Evolutionary conservation across 805 yeast genomes (phyloP).

Genomic region (Pichia kluyveri): DNA sequence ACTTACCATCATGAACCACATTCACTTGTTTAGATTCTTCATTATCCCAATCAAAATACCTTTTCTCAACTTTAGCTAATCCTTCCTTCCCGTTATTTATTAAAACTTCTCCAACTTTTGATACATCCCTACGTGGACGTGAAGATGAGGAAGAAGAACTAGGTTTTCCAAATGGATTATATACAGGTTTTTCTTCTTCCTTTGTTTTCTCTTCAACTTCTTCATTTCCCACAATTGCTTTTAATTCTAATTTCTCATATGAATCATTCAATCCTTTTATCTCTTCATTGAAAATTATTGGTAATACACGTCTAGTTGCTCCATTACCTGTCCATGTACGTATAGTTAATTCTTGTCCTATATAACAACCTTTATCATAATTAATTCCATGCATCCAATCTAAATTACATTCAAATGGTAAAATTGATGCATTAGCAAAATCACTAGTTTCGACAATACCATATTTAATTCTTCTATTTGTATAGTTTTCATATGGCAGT

Average conservation of each 20-base stretch:
- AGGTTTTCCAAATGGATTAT: constrained; percentile 8
- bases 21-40: constrained; percentile 1
- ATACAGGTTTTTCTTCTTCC: constrained; percentile 1
- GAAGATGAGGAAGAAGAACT: not conserved
- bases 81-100: constrained; percentile 53
- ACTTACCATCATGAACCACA: not conserved
- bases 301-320: constrained; percentile 75
- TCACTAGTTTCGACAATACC: constrained; percentile 48
- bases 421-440: constrained; percentile 38
- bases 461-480: constrained; percentile 26
- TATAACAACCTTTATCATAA: constrained; percentile 88
- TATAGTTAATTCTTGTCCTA: constrained; percentile 92
- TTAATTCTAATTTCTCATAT: constrained; percentile 11
- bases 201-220: not conserved
- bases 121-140: constrained; percentile 17
- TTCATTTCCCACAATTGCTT: not conserved
- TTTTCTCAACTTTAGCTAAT: constrained; percentile 45
- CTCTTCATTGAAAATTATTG: constrained; percentile 36
- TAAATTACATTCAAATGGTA: constrained; percentile 80
- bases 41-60: constrained; percentile 23
- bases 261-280: constrained; percentile 9
- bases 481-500: constrained; percentile 1
- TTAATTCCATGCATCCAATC: constrained; percentile 79
- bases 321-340: constrained; percentile 78
- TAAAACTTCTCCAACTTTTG: constrained; percentile 55